Evolutionary conservation across 768 basidiomycete species (phyloP).

Genomic region (Mycena venus): DNA sequence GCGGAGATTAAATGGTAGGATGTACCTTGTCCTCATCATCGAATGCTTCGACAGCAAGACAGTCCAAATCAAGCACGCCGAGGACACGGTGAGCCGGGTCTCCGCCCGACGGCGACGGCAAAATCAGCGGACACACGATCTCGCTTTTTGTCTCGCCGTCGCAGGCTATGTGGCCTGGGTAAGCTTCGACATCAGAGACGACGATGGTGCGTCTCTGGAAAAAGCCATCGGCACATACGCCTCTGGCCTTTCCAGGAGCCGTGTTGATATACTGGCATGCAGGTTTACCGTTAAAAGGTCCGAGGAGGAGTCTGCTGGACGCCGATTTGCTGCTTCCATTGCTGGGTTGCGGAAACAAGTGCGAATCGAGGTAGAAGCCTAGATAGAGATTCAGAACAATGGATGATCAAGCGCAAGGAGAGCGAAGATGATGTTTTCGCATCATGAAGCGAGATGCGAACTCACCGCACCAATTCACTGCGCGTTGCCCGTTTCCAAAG

Average conservation of each 20-base stretch:
- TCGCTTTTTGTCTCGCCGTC: conserved; percentile 93
- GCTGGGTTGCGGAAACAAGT: conserved; percentile 67
- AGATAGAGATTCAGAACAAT: conserved; percentile 35
- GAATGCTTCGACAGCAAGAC: conserved; percentile 78
- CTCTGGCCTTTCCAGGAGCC: conserved; percentile 59
- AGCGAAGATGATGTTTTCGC: not conserved
- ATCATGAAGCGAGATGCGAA: conserved; percentile 20
- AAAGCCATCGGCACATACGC: conserved; percentile 90
- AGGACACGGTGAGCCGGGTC: conserved; percentile 47
- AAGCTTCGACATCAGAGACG: conserved; percentile 83
- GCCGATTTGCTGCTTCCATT: conserved; percentile 22
- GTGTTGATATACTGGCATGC: conserved; percentile 89
- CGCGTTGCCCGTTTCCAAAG: conserved; percentile 73
- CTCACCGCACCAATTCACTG: conserved; percentile 96
- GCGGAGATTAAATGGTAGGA: conserved; percentile 18
- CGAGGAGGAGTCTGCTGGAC: conserved; percentile 66
- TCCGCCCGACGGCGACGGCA: conserved; percentile 45
- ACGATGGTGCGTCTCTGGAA: conserved; percentile 66
- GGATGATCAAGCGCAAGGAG: conserved; percentile 1
- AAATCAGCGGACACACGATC: conserved; percentile 84
- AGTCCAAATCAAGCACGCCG: conserved; percentile 90
- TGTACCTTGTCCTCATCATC: conserved; percentile 74
- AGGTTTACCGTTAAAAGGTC: conserved; percentile 92
- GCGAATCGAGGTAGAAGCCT: conserved; percentile 90
- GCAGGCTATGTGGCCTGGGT: conserved; percentile 96